Percentiles rank a stretch among this genome's conserved stretches.
These are phyloP conservation scores for Diplogelasinospora grovesii DNA, from an alignment of 495 filamentous ascomycete genomes.

Conservation along the genomic window DNA sequence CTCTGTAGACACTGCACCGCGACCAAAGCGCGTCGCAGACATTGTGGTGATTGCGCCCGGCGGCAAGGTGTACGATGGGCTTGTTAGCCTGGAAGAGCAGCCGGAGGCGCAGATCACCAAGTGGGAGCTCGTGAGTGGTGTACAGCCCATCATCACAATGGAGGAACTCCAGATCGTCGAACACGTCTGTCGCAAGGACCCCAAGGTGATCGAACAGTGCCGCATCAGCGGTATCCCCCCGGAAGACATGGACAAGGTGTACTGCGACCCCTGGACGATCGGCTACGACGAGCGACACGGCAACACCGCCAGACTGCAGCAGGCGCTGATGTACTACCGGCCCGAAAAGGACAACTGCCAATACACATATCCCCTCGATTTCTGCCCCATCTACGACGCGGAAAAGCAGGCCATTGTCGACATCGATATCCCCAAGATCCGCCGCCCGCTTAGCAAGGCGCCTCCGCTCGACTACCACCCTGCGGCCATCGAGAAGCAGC, in stretches of 20 bases:
- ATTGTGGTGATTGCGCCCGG: conserved; percentile 78
- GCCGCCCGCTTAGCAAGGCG: conserved; percentile 69
- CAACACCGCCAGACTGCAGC: conserved; percentile 72
- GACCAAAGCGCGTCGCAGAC: conserved; percentile 71
- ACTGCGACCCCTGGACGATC: conserved; percentile 90
- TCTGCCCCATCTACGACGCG: conserved; percentile 87
- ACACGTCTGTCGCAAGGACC: conserved; percentile 67
- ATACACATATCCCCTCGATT: conserved; percentile 88
- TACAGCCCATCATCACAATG: conserved; percentile 93
- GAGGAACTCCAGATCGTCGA: conserved; percentile 91
- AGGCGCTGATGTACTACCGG: conserved; percentile 94
- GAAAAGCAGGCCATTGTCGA: conserved; percentile 77
- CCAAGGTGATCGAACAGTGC: conserved; percentile 91
- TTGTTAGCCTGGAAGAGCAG: conserved; percentile 67
- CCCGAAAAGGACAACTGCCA: conserved; percentile 81
- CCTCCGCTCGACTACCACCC: conserved; percentile 76
- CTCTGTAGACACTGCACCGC: conserved; percentile 50
- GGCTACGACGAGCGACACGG: conserved; percentile 91
- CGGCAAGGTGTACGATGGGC: conserved; percentile 76
- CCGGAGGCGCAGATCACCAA: conserved; percentile 61
- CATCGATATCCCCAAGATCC: conserved; percentile 80
- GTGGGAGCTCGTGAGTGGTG: conserved; percentile 72
- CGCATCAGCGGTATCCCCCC: conserved; percentile 75
- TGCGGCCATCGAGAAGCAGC: conserved; percentile 60
- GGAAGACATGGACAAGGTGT: conserved; percentile 87